A percentile compares a stretch with the other conserved stretches of the same genome.
These are phyloP conservation scores for Cenchrus purpureus DNA, from an alignment of 176 grass and related monocot genomes.

Conservation along the genomic window DNA sequence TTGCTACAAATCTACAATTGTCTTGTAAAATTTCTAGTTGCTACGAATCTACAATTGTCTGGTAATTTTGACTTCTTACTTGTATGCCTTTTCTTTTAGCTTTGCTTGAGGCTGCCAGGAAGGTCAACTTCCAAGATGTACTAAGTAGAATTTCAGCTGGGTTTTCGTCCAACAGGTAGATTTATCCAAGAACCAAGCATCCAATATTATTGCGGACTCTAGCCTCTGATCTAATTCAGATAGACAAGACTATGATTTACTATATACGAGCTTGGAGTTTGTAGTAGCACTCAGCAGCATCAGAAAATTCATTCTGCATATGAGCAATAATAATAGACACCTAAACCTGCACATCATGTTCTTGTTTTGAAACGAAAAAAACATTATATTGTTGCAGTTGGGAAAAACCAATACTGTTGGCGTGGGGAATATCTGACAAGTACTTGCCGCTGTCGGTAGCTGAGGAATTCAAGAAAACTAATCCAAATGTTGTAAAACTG, in stretches of 20 bases:
- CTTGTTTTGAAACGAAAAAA: background rate
- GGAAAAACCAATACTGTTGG: slow-evolving; percentile 80
- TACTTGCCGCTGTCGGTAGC: slow-evolving; percentile 76
- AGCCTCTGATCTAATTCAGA: background rate
- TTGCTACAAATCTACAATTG: background rate
- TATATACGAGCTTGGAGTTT: background rate
- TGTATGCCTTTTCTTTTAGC: slow-evolving; percentile 46
- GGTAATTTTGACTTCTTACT: slow-evolving; percentile 14
- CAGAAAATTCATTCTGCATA: slow-evolving; percentile 30
- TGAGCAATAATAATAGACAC: slow-evolving; percentile 6
- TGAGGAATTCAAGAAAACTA: slow-evolving; percentile 80
- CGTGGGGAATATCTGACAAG: slow-evolving; percentile 91
- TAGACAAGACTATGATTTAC: background rate
- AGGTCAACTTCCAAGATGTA: slow-evolving; percentile 74
- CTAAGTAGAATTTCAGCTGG: slow-evolving; percentile 69
- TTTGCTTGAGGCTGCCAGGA: slow-evolving; percentile 94
- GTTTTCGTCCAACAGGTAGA: slow-evolving; percentile 82
- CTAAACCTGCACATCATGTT: background rate
- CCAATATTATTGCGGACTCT: background rate
- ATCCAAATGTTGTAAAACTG: slow-evolving; percentile 64
- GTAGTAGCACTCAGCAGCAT: slow-evolving; percentile 2
- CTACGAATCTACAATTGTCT: background rate
- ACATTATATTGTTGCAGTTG: slow-evolving; percentile 51
- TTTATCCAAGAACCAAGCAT: slow-evolving; percentile 17
- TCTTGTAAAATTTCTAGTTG: slow-evolving; percentile 7